Evolutionary conservation across 2,329 filamentous ascomycete genomes (phyloP).

Genomic region (Ilyonectria mors-panacis): DNA sequence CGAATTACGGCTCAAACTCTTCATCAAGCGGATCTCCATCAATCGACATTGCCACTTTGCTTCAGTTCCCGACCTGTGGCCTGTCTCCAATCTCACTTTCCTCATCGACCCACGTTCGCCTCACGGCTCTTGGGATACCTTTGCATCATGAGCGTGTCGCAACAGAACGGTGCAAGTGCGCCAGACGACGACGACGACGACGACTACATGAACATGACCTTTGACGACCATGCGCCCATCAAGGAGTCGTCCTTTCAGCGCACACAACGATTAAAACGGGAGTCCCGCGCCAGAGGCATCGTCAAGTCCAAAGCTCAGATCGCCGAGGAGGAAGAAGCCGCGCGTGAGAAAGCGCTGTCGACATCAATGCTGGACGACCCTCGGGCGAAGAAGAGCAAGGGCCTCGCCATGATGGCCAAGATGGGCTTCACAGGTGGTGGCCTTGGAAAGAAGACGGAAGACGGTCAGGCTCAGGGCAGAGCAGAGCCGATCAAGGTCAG

Average conservation of each 20-base stretch:
- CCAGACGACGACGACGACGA: slow-evolving; percentile 82
- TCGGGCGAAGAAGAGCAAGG: slow-evolving; percentile 79
- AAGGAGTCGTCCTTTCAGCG: slow-evolving; percentile 69
- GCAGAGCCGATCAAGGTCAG: slow-evolving; percentile 82
- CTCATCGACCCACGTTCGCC: background rate
- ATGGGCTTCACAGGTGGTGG: slow-evolving; percentile 90
- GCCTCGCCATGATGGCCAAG: slow-evolving; percentile 95
- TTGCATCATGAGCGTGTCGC: slow-evolving; percentile 29
- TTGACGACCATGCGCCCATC: slow-evolving; percentile 75
- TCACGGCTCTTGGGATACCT: background rate
- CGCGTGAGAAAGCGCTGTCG: slow-evolving; percentile 82
- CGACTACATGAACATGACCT: slow-evolving; percentile 98
- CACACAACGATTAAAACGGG: slow-evolving; percentile 67
- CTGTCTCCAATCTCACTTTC: no score
- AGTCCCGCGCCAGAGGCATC: slow-evolving; percentile 77
- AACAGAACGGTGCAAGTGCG: slow-evolving; percentile 32
- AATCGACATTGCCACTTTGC: background rate
- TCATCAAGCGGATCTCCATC: background rate
- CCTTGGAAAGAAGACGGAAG: slow-evolving; percentile 74
- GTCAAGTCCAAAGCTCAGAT: slow-evolving; percentile 87
- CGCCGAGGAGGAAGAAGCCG: slow-evolving; percentile 79
- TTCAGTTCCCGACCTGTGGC: background rate
- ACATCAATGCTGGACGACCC: slow-evolving; percentile 77
- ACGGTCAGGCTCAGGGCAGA: slow-evolving; percentile 52
- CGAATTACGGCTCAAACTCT: background rate